Percentiles rank a stretch among this genome's conserved stretches.
Evolutionary conservation across 495 filamentous ascomycete species (phyloP).

Genomic region (Aspergillus coremiiformis): DNA sequence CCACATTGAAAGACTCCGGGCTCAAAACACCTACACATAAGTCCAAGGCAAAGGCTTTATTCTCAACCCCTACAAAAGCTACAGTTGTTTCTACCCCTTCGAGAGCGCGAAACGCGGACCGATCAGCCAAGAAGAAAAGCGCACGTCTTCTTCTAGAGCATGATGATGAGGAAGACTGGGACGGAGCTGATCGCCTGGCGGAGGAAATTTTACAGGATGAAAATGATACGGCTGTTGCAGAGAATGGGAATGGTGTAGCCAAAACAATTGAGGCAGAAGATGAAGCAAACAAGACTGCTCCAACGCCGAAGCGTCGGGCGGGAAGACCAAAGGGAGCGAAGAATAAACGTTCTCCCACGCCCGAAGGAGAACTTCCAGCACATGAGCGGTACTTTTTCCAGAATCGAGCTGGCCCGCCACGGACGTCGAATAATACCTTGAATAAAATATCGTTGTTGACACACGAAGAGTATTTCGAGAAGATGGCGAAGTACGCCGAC

Average conservation of each 20-base stretch:
- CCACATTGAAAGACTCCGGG: slow-evolving; percentile 35
- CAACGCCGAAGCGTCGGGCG: slow-evolving; percentile 50
- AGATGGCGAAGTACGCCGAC: slow-evolving; percentile 58
- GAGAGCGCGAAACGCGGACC: slow-evolving; percentile 60
- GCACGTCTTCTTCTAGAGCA: slow-evolving; percentile 63
- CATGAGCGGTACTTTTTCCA: slow-evolving; percentile 93
- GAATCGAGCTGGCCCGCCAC: slow-evolving; percentile 69
- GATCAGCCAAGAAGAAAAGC: slow-evolving; percentile 82
- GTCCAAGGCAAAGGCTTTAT: slow-evolving; percentile 34
- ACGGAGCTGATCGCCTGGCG: slow-evolving; percentile 65
- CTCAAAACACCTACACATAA: slow-evolving; percentile 39
- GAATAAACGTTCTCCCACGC: slow-evolving; percentile 69
- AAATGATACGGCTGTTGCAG: slow-evolving; percentile 25
- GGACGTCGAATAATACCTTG: slow-evolving; percentile 83
- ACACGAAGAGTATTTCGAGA: slow-evolving; percentile 83
- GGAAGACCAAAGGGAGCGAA: slow-evolving; percentile 53
- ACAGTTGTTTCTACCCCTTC: slow-evolving; percentile 41
- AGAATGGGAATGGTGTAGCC: slow-evolving; percentile 33
- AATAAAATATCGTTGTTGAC: slow-evolving; percentile 67
- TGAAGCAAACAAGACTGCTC: slow-evolving; percentile 24
- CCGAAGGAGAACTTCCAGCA: slow-evolving; percentile 68
- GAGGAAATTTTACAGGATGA: slow-evolving; percentile 59
- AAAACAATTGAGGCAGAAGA: slow-evolving; percentile 31
- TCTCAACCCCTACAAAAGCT: slow-evolving; percentile 35
- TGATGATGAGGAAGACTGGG: slow-evolving; percentile 67